A percentile compares a stretch with the other conserved stretches of the same genome.
These are phyloP conservation scores for Aureobasidium sp. DNA, from an alignment of 2,329 filamentous ascomycete species.

Conservation along the genomic window DNA sequence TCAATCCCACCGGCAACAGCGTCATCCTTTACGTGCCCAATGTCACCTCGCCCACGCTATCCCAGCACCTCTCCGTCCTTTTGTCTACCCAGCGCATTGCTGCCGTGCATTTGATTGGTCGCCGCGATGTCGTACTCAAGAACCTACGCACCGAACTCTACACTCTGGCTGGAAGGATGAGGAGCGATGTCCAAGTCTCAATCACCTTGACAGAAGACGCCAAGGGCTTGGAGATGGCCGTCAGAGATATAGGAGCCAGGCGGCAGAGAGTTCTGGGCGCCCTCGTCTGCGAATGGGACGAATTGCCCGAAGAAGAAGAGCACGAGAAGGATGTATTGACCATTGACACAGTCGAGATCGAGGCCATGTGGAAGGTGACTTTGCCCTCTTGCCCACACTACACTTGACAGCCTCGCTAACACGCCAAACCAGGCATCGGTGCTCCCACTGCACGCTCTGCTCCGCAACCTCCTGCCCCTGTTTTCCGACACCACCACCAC, in stretches of 20 bases:
- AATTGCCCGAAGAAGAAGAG: background rate
- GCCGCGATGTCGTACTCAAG: constrained; percentile 4
- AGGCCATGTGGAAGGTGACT: constrained; percentile 7
- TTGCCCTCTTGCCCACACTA: background rate
- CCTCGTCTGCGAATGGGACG: constrained; percentile 7
- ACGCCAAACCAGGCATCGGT: background rate
- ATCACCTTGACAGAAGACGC: background rate
- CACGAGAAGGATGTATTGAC: constrained; percentile 2
- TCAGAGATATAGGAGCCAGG: background rate
- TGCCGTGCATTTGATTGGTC: constrained; percentile 1
- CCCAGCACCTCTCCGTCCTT: background rate
- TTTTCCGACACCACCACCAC: background rate
- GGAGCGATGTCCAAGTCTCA: constrained; percentile 2
- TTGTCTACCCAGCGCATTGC: background rate
- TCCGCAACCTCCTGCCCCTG: constrained; percentile 9
- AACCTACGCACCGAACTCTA: constrained; percentile 6
- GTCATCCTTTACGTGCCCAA: constrained; percentile 5
- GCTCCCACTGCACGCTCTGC: constrained; percentile 10
- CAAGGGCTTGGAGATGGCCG: background rate
- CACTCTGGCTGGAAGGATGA: constrained; percentile 7
- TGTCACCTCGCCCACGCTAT: background rate
- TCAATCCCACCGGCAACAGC: constrained; percentile 1
- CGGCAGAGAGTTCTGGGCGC: constrained; percentile 3
- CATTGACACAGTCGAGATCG: constrained; percentile 1
- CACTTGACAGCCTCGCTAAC: background rate